phyloP scores from a whole-genome alignment of 1,139 yeast species.

The Taphrina wiesneri region DNA sequence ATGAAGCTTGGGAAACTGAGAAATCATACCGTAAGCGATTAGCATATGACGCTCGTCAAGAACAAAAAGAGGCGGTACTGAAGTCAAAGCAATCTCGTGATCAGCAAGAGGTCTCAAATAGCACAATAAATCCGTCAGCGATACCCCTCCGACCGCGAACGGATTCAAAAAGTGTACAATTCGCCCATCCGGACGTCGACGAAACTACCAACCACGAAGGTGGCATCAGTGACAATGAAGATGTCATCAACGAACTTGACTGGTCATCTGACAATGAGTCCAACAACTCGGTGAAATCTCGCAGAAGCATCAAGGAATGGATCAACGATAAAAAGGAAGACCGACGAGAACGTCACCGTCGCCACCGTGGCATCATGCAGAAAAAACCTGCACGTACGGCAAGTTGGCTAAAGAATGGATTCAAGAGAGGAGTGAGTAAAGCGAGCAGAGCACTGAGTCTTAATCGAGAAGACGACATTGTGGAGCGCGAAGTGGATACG shows the following conservation, averaged over 20 bases:
- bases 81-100: neutral
- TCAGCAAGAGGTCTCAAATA: neutral
- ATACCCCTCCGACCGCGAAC: neutral
- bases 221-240: neutral
- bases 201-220: neutral
- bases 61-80: neutral
- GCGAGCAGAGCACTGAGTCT: conserved; percentile 19
- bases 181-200: neutral
- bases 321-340: conserved; percentile 19
- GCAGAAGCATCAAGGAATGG: conserved; percentile 20
- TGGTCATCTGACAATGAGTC: conserved; percentile 10
- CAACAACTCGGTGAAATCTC: neutral
- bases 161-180: neutral
- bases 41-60: conserved; percentile 20
- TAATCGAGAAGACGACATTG: conserved; percentile 28
- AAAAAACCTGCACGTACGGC: conserved; percentile 29
- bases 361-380: conserved; percentile 33
- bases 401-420: conserved; percentile 27
- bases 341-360: conserved; percentile 25
- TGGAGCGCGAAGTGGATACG: conserved; percentile 22
- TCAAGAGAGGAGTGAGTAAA: conserved; percentile 17
- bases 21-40: conserved; percentile 6
- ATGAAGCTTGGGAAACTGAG: conserved; percentile 33
- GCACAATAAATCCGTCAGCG: neutral
- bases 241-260: neutral